phyloP scores from a whole-genome alignment of 768 basidiomycete genomes.

The Cubamyces lactineus region DNA sequence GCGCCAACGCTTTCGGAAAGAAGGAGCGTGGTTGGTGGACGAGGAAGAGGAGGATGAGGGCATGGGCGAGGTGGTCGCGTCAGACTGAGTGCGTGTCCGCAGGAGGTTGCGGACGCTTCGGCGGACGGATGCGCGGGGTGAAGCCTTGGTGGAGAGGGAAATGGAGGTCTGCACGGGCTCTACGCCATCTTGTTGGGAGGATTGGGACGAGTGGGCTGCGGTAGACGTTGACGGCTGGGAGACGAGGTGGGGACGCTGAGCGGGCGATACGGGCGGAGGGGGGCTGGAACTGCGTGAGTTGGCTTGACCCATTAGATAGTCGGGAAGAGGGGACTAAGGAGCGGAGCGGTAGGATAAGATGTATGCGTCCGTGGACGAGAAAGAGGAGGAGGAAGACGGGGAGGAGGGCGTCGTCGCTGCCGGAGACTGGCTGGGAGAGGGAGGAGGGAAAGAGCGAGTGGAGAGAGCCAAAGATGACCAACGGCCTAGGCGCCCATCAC shows the following conservation, averaged over 20 bases:
- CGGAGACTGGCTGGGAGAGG: not conserved
- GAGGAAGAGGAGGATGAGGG: conserved; percentile 5
- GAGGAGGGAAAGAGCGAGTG: not conserved
- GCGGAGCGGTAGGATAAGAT: not conserved
- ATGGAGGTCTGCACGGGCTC: not conserved
- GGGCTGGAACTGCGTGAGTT: conserved; percentile 23
- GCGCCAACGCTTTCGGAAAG: conserved; percentile 35
- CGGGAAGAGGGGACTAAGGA: conserved; percentile 20
- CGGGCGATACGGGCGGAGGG: conserved; percentile 19
- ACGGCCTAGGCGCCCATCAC: not conserved
- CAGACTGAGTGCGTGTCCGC: conserved; percentile 19
- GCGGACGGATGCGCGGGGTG: conserved; percentile 28
- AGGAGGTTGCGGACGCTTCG: conserved; percentile 29
- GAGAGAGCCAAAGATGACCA: conserved; percentile 1
- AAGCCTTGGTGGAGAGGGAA: conserved; percentile 17
- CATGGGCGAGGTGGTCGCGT: conserved; percentile 5
- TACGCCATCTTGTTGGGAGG: conserved; percentile 8
- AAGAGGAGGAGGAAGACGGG: not conserved
- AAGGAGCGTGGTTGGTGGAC: conserved; percentile 4
- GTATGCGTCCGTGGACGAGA: conserved; percentile 2
- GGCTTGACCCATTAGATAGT: conserved; percentile 32
- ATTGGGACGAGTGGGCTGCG: not conserved
- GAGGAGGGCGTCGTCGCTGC: not conserved
- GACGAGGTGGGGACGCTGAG: conserved; percentile 10
- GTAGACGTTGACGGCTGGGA: not conserved